Percentiles rank a stretch among this genome's conserved stretches.
Evolutionary conservation across 129 eudicot genomes (phyloP).

Genomic region (Sambucus nigra): DNA sequence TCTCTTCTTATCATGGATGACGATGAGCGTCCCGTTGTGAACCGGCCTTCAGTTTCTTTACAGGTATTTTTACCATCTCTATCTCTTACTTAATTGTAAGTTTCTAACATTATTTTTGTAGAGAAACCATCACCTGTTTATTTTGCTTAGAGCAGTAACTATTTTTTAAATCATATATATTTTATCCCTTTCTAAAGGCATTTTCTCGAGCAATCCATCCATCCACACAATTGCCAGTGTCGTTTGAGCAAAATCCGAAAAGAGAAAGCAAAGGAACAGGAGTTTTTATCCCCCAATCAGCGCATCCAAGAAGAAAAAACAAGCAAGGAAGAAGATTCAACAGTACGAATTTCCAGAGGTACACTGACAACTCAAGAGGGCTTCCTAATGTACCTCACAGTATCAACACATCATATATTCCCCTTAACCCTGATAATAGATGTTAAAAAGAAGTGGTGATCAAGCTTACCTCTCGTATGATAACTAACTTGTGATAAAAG

Average conservation of each 20-base stretch:
- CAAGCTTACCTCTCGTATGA: too few relatives aligned
- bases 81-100: conserved; percentile 2
- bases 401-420: conserved; percentile 30
- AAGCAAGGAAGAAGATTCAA: conserved; percentile 48
- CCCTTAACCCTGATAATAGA: conserved; percentile 46
- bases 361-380: conserved; percentile 34
- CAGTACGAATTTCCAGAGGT: conserved; percentile 27
- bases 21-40: conserved; percentile 41
- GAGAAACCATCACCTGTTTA: too few relatives aligned
- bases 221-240: conserved; percentile 21
- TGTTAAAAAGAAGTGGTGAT: conserved; percentile 23
- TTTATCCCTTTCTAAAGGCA: conserved; percentile 18
- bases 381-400: conserved; percentile 18
- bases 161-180: too few relatives aligned
- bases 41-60: conserved; percentile 45
- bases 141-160: not conserved
- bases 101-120: not conserved
- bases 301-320: conserved; percentile 46
- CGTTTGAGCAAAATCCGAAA: conserved; percentile 33
- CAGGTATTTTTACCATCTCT: conserved; percentile 41
- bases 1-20: conserved; percentile 90
- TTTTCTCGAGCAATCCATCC: conserved; percentile 42
- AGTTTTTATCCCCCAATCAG: conserved; percentile 71
- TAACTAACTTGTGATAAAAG: too few relatives aligned
- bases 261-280: conserved; percentile 92